Evolutionary conservation across 768 basidiomycete species (phyloP).

Genomic region (Russula emetica): DNA sequence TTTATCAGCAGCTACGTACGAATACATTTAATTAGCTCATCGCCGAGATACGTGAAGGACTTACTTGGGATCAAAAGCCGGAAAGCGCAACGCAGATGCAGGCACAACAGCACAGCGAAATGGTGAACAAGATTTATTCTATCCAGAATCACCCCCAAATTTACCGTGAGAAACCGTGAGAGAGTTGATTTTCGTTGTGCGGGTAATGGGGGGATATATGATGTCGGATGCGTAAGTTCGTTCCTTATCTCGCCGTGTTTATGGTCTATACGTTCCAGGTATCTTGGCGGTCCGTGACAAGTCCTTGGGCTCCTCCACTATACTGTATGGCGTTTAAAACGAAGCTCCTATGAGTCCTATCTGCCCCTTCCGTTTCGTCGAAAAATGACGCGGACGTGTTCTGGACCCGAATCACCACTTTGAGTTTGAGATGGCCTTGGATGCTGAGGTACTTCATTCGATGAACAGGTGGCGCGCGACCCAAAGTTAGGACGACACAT

Average conservation of each 20-base stretch:
- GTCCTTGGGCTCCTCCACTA: background rate
- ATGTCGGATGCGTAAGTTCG: background rate
- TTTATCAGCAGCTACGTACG: slow-evolving; percentile 5
- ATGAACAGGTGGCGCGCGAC: background rate
- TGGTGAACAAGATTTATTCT: background rate
- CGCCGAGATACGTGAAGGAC: background rate
- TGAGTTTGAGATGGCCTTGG: background rate
- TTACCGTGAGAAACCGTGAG: background rate
- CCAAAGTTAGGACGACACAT: background rate
- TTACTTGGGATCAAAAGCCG: background rate
- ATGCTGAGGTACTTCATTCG: background rate
- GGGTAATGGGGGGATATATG: background rate
- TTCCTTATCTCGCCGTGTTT: background rate
- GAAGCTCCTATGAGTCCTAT: no score
- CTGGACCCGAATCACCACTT: background rate
- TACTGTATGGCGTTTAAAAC: background rate
- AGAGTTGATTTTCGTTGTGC: background rate
- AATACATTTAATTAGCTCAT: background rate
- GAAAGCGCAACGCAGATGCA: background rate
- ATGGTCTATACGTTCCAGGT: background rate
- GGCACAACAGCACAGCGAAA: background rate
- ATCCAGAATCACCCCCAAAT: background rate
- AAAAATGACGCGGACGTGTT: background rate
- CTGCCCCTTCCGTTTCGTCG: background rate
- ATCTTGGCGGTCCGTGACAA: background rate